Evolutionary conservation across 2,329 filamentous ascomycete genomes (phyloP).

Genomic region (Leptographium flavum): DNA sequence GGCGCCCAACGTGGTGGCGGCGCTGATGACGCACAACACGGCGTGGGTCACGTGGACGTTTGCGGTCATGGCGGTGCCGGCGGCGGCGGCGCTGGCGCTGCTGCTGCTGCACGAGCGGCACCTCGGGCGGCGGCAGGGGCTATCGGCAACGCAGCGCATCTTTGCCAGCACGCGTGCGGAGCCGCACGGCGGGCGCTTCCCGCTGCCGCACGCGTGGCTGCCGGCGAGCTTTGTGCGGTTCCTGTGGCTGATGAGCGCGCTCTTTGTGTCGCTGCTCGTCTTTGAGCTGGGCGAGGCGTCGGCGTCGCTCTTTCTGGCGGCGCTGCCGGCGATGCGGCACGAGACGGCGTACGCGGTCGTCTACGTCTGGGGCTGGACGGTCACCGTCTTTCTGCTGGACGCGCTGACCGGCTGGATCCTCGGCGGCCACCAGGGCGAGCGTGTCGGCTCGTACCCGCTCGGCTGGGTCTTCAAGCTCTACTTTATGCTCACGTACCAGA

Average conservation of each 20-base stretch:
- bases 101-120: constrained; percentile 50
- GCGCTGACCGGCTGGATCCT: constrained; percentile 52
- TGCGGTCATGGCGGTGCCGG: constrained; percentile 53
- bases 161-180: constrained; percentile 55
- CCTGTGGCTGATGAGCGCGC: constrained; percentile 53
- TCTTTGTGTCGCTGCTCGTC: constrained; percentile 47
- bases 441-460: constrained; percentile 55
- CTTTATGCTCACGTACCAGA: constrained; percentile 57
- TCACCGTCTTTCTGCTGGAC: constrained; percentile 51
- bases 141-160: constrained; percentile 53
- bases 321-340: constrained; percentile 37
- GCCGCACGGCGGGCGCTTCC: too few species aligned
- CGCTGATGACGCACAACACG: constrained; percentile 46
- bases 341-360: constrained; percentile 51
- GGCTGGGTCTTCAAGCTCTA: constrained; percentile 60
- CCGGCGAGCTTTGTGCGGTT: constrained; percentile 55
- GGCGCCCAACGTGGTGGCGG: constrained; percentile 32
- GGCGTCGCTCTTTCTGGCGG: constrained; percentile 53
- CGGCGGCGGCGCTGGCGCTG: constrained; percentile 50
- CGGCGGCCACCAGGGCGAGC: constrained; percentile 49
- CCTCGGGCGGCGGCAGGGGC: constrained; percentile 41
- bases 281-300: constrained; percentile 56
- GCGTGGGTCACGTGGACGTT: constrained; percentile 58
- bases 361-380: constrained; percentile 58
- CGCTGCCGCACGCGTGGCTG: constrained; percentile 38